These are phyloP conservation scores for Neofusicoccum ribis DNA, from an alignment of 2,329 filamentous ascomycete species.

Conservation along the genomic window DNA sequence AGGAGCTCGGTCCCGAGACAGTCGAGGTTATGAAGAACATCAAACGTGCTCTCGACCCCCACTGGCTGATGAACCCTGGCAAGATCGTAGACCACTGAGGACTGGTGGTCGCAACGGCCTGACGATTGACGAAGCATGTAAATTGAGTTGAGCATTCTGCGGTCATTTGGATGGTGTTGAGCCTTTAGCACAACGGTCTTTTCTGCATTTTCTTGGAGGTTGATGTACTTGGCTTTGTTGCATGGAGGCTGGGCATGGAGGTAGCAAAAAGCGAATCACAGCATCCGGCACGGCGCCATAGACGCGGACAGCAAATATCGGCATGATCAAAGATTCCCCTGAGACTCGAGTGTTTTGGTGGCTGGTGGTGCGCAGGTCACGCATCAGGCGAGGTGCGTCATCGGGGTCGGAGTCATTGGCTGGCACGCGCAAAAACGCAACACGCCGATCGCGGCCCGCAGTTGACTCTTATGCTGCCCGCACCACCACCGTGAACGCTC, in stretches of 20 bases:
- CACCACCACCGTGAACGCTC: background rate
- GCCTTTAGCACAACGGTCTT: background rate
- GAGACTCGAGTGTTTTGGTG: too few relatives aligned
- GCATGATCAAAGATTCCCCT: too few relatives aligned
- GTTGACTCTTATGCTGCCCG: background rate
- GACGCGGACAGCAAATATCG: too few relatives aligned
- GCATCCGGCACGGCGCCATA: too few relatives aligned
- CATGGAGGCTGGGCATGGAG: too few relatives aligned
- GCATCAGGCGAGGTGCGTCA: slow-evolving; percentile 8
- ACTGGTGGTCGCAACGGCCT: too few relatives aligned
- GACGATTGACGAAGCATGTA: background rate
- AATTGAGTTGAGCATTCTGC: background rate
- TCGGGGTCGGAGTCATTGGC: slow-evolving; percentile 1
- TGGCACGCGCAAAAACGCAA: slow-evolving; percentile 5
- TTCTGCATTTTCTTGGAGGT: background rate
- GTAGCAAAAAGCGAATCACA: too few relatives aligned
- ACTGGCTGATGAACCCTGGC: slow-evolving; percentile 88
- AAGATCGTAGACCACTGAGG: slow-evolving; percentile 74
- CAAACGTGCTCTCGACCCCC: slow-evolving; percentile 78
- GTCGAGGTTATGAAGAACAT: slow-evolving; percentile 81
- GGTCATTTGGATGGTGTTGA: background rate
- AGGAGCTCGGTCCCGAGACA: slow-evolving; percentile 78
- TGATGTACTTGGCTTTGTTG: background rate
- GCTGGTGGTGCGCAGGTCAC: background rate
- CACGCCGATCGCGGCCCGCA: slow-evolving; percentile 6